phyloP scores from a whole-genome alignment of 177 flowering plant species.

The Tripterygium wilfordii region DNA sequence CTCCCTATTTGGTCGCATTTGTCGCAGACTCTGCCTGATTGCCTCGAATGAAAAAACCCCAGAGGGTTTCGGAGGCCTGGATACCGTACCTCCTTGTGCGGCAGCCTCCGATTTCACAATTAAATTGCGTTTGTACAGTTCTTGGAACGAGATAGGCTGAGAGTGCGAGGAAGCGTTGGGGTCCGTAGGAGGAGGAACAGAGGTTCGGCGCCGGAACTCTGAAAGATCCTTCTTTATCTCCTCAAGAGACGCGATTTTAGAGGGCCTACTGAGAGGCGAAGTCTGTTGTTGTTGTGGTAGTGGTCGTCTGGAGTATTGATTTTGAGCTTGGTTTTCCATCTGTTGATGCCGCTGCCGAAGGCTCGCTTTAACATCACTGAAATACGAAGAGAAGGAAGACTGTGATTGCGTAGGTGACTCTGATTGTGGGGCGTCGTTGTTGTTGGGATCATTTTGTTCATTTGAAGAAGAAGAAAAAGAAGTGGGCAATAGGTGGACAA shows the following conservation, averaged over 20 bases:
- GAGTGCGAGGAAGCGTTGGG: constrained; percentile 8
- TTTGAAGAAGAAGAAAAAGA: constrained; percentile 5
- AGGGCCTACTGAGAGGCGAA: no score
- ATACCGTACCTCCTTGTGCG: not conserved
- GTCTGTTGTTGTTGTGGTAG: no score
- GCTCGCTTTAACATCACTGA: no score
- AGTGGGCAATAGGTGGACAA: constrained; percentile 27
- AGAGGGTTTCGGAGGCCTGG: not conserved
- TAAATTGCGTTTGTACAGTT: constrained; percentile 37
- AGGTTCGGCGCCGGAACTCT: constrained; percentile 33
- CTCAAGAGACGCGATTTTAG: constrained; percentile 21
- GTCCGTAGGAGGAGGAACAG: constrained; percentile 18
- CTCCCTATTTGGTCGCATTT: constrained; percentile 7
- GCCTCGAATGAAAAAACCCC: constrained; percentile 12
- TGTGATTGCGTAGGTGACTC: constrained; percentile 6
- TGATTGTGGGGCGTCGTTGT: constrained; percentile 1
- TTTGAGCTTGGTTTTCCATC: no score
- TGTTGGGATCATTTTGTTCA: not conserved
- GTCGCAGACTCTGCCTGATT: constrained; percentile 32
- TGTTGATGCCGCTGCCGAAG: no score
- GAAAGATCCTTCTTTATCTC: constrained; percentile 46
- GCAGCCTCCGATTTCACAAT: not conserved
- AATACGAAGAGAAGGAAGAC: constrained; percentile 20
- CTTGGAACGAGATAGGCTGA: constrained; percentile 33
- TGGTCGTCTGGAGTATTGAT: no score